Base-by-base conservation (phyloP, 2,329 filamentous ascomycete genomes). In the Fusarium albidum region DNA sequence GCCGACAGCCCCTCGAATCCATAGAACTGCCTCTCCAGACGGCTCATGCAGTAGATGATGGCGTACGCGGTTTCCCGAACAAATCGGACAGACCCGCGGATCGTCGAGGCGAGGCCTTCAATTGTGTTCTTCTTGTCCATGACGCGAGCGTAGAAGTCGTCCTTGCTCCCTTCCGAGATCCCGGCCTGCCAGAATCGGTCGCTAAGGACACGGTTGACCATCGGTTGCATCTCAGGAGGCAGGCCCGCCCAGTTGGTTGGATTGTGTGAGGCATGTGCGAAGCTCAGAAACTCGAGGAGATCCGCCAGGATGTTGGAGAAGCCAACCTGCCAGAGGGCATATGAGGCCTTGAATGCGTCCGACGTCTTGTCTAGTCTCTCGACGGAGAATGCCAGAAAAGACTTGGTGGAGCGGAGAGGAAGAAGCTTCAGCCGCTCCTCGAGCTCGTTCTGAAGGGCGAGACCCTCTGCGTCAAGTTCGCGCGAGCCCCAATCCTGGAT, bases 141-240 rank as follows among this genome's bases (percentile, higher is more conserved):
- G 3, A 99, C 94, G 33, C 91, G 86, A 27, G 92, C 90, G 72
- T 97, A 98, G 71, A 99, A 99, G 52, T 98, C 94, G 58, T 98
- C 95, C 71, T 95, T 92, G 65, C 91, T 98, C 21, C 96, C 95
- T 57, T 89, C 90, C 0, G 95, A 98, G 43, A 99, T 99, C 9
- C 95, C 95, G 7, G 93, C 92, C 78, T 99, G 95, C 95, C 95
- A 99, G 72, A 99, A 99, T 18, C 95, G 84, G 73, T 99, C 95
- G 12, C 92, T 96, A 17, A 99, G 77, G 15, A 98, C 92, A 17
- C 91, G 85, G 35, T 86, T 84, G 32, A 98, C 90, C 45, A 96
- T 85, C 6, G 82, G 77, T 52, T 87, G 87, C 79, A 96, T 88
- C 34, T 96, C 91, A 10, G 79, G 71, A 2, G 92, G 88, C 13